These are phyloP conservation scores for Dendrobium officinale DNA, from an alignment of 106 monocot genomes.

Conservation along the genomic window DNA sequence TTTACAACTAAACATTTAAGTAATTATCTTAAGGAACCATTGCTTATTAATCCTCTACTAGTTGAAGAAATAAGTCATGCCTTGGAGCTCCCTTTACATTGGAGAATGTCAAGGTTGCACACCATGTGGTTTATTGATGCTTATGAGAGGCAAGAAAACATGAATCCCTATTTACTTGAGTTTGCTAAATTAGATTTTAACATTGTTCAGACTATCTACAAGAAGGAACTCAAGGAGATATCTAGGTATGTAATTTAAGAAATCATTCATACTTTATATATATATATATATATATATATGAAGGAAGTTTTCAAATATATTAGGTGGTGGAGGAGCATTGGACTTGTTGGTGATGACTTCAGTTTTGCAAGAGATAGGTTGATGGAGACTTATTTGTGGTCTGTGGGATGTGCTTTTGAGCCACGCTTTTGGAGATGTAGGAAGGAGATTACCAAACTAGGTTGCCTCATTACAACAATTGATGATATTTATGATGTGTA, in stretches of 20 bases:
- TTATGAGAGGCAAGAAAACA: slow-evolving; percentile 7
- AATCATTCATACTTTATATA: not conserved
- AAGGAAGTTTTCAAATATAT: not conserved
- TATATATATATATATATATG: not conserved
- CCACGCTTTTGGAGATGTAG: slow-evolving; percentile 16
- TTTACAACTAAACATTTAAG: slow-evolving; percentile 15
- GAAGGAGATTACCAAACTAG: slow-evolving; percentile 20
- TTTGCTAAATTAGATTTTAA: slow-evolving; percentile 58
- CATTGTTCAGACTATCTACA: slow-evolving; percentile 21
- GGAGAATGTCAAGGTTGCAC: slow-evolving; percentile 30
- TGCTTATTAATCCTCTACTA: not conserved
- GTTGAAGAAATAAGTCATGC: slow-evolving; percentile 17
- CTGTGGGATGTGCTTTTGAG: slow-evolving; percentile 12
- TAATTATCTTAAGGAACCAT: not conserved
- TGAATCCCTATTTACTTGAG: slow-evolving; percentile 21
- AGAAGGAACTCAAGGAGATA: slow-evolving; percentile 18
- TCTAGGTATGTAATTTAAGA: slow-evolving; percentile 10
- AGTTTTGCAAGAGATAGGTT: slow-evolving; percentile 39
- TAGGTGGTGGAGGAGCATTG: slow-evolving; percentile 38
- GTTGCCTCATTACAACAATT: slow-evolving; percentile 12
- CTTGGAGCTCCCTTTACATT: slow-evolving; percentile 38
- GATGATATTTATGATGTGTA: slow-evolving; percentile 42
- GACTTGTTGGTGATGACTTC: slow-evolving; percentile 13
- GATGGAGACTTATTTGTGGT: slow-evolving; percentile 27
- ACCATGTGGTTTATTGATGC: slow-evolving; percentile 30